Percentiles rank a stretch among this genome's conserved stretches.
These are phyloP conservation scores for Anthostomella pinea DNA, from an alignment of 2,329 filamentous ascomycete species.

Conservation along the genomic window DNA sequence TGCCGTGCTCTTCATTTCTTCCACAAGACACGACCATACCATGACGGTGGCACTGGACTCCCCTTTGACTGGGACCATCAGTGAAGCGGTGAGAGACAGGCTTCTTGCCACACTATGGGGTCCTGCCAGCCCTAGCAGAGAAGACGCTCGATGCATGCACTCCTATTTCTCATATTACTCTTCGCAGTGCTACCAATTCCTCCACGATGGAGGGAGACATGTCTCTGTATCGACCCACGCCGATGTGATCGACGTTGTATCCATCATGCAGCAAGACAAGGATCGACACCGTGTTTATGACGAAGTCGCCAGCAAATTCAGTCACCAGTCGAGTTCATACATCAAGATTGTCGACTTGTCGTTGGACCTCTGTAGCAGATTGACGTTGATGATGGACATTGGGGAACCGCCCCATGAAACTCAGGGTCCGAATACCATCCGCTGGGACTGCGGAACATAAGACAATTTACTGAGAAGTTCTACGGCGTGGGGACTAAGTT, in stretches of 20 bases:
- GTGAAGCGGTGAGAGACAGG: slow-evolving; percentile 3
- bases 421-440: slow-evolving; percentile 9
- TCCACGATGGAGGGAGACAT: slow-evolving; percentile 14
- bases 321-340: slow-evolving; percentile 1
- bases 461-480: slow-evolving; percentile 7
- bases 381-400: slow-evolving; percentile 14
- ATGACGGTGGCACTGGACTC: slow-evolving; percentile 3
- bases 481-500: slow-evolving; percentile 3
- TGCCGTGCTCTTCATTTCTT: slow-evolving; percentile 6
- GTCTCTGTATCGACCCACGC: slow-evolving; percentile 14
- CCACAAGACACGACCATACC: slow-evolving; percentile 5
- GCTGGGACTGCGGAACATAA: slow-evolving; percentile 7
- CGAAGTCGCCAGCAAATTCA: too few species aligned
- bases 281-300: slow-evolving; percentile 4
- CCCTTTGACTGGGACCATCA: slow-evolving; percentile 6
- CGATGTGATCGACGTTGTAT: slow-evolving; percentile 9
- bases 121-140: slow-evolving; percentile 4
- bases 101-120: slow-evolving; percentile 14
- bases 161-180: slow-evolving; percentile 15
- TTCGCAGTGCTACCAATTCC: slow-evolving; percentile 13
- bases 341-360: slow-evolving; percentile 7
- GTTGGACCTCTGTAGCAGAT: slow-evolving; percentile 11
- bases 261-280: slow-evolving; percentile 6
- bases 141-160: slow-evolving; percentile 11
- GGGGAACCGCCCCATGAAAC: slow-evolving; percentile 10